Conservation (phyloP, 2,329 filamentous ascomycete genomes). For the Ascochyta fabae region DNA sequence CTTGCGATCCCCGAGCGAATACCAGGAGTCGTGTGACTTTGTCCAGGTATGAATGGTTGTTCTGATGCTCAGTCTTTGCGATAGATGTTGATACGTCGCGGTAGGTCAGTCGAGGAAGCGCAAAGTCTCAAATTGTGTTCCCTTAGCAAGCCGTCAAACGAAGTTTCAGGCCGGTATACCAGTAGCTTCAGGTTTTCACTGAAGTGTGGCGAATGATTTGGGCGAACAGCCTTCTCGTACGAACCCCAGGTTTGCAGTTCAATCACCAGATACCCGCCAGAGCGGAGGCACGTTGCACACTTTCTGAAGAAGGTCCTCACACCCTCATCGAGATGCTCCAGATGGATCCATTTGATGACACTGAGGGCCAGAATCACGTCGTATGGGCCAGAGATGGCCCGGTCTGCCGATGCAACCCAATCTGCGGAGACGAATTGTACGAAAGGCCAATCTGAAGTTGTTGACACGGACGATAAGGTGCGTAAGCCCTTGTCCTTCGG, state of each 20-base stretch:
- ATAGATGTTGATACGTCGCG: slow-evolving; percentile 45
- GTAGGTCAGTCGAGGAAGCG: slow-evolving; percentile 39
- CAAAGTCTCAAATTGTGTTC: slow-evolving; percentile 35
- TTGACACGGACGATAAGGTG: slow-evolving; percentile 21
- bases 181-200: slow-evolving; percentile 31
- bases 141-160: slow-evolving; percentile 38
- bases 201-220: slow-evolving; percentile 44
- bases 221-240: slow-evolving; percentile 45
- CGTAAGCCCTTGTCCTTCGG: slow-evolving; percentile 23
- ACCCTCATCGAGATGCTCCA: slow-evolving; percentile 45
- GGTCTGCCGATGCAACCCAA: slow-evolving; percentile 38
- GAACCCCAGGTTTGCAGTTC: slow-evolving; percentile 48
- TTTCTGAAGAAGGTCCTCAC: slow-evolving; percentile 42
- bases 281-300: slow-evolving; percentile 36
- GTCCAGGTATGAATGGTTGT: neutral
- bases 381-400: slow-evolving; percentile 35
- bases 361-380: slow-evolving; percentile 49
- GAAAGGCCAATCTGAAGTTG: slow-evolving; percentile 30
- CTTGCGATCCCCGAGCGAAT: neutral
- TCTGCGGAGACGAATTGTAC: slow-evolving; percentile 44
- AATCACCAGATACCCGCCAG: slow-evolving; percentile 42
- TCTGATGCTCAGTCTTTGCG: slow-evolving; percentile 30
- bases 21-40: neutral
- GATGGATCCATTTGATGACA: slow-evolving; percentile 51
- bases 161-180: slow-evolving; percentile 44